Evolutionary conservation across 495 filamentous ascomycete genomes (phyloP).

Genomic region (Bacidia rubella): DNA sequence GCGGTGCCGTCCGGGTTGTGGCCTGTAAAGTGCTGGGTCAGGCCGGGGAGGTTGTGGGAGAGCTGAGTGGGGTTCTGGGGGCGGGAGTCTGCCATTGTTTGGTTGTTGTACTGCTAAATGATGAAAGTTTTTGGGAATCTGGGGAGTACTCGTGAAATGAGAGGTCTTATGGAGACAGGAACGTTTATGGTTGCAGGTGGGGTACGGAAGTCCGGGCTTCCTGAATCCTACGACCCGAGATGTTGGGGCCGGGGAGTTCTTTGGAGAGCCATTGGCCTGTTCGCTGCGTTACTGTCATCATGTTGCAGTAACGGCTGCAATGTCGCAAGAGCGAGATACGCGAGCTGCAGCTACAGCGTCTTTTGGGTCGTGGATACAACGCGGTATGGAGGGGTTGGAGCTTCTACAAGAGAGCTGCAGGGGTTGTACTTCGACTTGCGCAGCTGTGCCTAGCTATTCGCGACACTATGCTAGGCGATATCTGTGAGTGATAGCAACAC

Average conservation of each 20-base stretch:
- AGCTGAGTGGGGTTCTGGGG: constrained; percentile 12
- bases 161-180: neutral
- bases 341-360: too few species aligned
- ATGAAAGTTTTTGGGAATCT: too few species aligned
- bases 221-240: neutral
- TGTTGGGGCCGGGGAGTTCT: neutral
- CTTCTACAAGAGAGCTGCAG: too few species aligned
- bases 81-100: constrained; percentile 2
- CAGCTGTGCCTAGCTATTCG: too few species aligned
- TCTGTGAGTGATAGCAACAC: too few species aligned
- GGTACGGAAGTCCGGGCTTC: neutral
- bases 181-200: neutral
- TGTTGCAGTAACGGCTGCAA: too few species aligned
- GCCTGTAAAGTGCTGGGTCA: constrained; percentile 26
- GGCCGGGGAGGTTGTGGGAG: constrained; percentile 8
- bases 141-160: neutral
- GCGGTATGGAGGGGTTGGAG: too few species aligned
- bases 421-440: too few species aligned
- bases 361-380: too few species aligned
- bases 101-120: too few species aligned
- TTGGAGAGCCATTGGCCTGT: neutral
- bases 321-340: too few species aligned
- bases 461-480: too few species aligned
- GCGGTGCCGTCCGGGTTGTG: constrained; percentile 27
- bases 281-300: neutral